These are phyloP conservation scores for Pisolithus orientalis DNA, from an alignment of 768 basidiomycete species.

Conservation along the genomic window DNA sequence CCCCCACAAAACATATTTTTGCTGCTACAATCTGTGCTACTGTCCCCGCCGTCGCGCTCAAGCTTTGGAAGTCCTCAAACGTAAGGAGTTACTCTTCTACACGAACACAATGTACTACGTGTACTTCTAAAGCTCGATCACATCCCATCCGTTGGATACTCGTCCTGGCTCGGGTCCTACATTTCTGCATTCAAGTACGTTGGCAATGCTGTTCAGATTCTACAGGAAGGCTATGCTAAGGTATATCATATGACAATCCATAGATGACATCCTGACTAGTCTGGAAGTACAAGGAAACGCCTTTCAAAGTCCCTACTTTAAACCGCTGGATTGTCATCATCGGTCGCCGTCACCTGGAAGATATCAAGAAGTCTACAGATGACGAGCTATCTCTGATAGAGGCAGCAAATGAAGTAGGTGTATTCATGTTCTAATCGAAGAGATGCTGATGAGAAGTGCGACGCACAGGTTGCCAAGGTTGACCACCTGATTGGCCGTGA, in stretches of 20 bases:
- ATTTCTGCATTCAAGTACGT: constrained; percentile 12
- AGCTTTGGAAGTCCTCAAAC: not conserved
- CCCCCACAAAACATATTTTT: not conserved
- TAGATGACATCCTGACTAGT: not conserved
- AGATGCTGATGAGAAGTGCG: not conserved
- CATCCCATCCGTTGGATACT: constrained; percentile 26
- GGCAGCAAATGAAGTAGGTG: constrained; percentile 27
- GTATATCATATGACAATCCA: constrained; percentile 3
- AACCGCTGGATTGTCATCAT: constrained; percentile 37
- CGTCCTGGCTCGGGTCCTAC: constrained; percentile 21
- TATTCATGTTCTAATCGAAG: not conserved
- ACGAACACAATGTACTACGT: not conserved
- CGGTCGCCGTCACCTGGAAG: constrained; percentile 19
- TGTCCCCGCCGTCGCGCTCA: not conserved
- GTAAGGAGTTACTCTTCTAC: not conserved
- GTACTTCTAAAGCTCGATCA: constrained; percentile 10
- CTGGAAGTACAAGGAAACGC: constrained; percentile 6
- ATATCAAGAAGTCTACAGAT: constrained; percentile 37
- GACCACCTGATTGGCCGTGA: not conserved
- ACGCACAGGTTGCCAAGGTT: not conserved
- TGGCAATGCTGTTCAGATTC: constrained; percentile 11
- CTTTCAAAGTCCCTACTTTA: constrained; percentile 27
- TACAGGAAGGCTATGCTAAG: constrained; percentile 28
- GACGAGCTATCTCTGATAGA: constrained; percentile 31
- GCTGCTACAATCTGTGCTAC: not conserved